Conservation (phyloP, 768 basidiomycete genomes). For the Hypholoma sublateritium region DNA sequence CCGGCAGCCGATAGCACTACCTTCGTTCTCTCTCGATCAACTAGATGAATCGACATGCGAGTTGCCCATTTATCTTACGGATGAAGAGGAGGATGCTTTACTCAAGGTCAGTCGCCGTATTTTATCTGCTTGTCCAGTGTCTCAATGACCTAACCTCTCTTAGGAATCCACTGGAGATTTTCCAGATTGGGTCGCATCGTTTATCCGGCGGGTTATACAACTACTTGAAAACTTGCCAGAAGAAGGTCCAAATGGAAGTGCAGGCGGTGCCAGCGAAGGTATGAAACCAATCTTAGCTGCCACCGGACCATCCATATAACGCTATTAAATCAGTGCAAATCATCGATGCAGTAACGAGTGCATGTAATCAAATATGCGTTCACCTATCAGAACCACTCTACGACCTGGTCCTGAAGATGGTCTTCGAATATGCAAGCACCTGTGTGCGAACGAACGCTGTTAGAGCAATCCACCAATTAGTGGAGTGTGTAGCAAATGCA, state of each 20-base stretch:
- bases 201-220: conserved; percentile 76
- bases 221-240: conserved; percentile 86
- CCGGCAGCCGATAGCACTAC: conserved; percentile 27
- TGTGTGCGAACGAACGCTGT: conserved; percentile 85
- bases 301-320: neutral
- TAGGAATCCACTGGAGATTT: conserved; percentile 71
- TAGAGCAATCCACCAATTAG: conserved; percentile 81
- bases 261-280: conserved; percentile 70
- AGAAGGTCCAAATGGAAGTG: conserved; percentile 64
- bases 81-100: conserved; percentile 70
- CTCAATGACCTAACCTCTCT: neutral
- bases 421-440: conserved; percentile 79
- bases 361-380: conserved; percentile 76
- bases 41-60: conserved; percentile 36
- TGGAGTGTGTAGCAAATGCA: conserved; percentile 83
- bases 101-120: conserved; percentile 42
- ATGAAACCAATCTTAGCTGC: conserved; percentile 1
- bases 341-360: conserved; percentile 72
- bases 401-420: conserved; percentile 79
- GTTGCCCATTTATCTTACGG: conserved; percentile 41
- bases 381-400: conserved; percentile 75
- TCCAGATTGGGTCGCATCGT: conserved; percentile 81
- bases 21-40: conserved; percentile 38
- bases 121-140: neutral
- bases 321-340: conserved; percentile 52